Base-by-base conservation (phyloP, 2,329 filamentous ascomycete genomes). In the Juglanconis sp. region DNA sequence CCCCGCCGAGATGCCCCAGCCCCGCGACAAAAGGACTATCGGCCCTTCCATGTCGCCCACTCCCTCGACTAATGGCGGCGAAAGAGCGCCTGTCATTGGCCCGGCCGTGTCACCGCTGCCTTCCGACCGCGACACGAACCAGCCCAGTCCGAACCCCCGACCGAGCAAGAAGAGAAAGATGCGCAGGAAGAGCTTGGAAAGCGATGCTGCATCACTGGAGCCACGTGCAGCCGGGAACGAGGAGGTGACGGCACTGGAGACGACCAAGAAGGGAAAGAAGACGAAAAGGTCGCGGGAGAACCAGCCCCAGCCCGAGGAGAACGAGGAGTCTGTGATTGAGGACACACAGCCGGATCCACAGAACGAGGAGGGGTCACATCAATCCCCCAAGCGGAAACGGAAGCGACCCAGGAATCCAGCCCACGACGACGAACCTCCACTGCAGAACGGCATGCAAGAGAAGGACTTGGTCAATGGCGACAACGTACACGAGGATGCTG, bases 1-100 rank as follows among this genome's bases (percentile, higher is more conserved):
- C 5, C 36, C 47, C 6, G 10, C 0, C 24, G 51, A 5, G 15
- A 13, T 30, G 10, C 8, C 32, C 7, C 13, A 44, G 10, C 44
- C 35, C 10, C 44, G 47, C 38, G 53, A 32, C 4, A 48, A 35
- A 15, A 46, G 38, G 40, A 15, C 54, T 5, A 46, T 63, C 24
- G 61, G 57, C 5, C 51, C 61, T 9, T 35, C 57, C n/a, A 60
- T 63, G 53, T 60, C 61, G 4, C 57, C 61, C 4, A 55, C 38
- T 4, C 48, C 56, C 17, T 53, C 56, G 17, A 17, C 38, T 17
- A 11, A 38, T 9, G 47, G 13, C 5, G 31, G 24, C 38, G 24
- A 42, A 15, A 7, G 13, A 2, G 49, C 17, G 34, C 49, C 17
- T 3, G 30, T 42, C 40, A 51, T 52, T 34, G 49, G 44, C 24